A percentile compares a stretch with the other conserved stretches of the same genome.
phyloP scores from a whole-genome alignment of 441 rosid species.

The Geranium incanum region DNA sequence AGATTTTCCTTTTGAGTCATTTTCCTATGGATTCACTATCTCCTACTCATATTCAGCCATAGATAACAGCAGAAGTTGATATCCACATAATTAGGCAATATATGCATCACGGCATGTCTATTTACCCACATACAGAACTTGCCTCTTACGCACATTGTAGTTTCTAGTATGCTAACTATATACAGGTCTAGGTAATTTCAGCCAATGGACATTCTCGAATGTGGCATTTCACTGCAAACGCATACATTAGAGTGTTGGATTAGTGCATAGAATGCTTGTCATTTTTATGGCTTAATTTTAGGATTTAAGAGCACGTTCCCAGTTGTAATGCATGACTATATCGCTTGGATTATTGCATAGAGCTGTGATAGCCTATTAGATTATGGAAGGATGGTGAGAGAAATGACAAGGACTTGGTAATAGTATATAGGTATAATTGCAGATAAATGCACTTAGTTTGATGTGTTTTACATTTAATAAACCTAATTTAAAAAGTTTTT shows the following conservation, averaged over 20 bases:
- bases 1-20: background rate
- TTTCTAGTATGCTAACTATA: background rate
- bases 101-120: background rate
- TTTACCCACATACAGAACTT: background rate
- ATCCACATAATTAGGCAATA: background rate
- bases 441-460: too few species aligned
- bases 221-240: conserved; percentile 7
- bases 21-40: background rate
- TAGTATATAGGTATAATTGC: too few species aligned
- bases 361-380: too few species aligned
- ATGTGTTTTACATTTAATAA: too few species aligned
- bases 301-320: background rate
- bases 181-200: background rate
- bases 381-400: too few species aligned
- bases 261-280: background rate
- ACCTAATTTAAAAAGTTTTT: too few species aligned
- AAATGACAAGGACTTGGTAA: too few species aligned
- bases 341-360: too few species aligned
- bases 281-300: background rate
- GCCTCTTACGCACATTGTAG: background rate
- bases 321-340: background rate
- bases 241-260: background rate
- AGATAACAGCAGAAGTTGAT: background rate
- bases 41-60: too few species aligned
- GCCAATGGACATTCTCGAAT: background rate